Percentiles rank a stretch among this genome's conserved stretches.
phyloP scores from a whole-genome alignment of 1,284 basidiomycete species.

The Porphyrellus sp. region DNA sequence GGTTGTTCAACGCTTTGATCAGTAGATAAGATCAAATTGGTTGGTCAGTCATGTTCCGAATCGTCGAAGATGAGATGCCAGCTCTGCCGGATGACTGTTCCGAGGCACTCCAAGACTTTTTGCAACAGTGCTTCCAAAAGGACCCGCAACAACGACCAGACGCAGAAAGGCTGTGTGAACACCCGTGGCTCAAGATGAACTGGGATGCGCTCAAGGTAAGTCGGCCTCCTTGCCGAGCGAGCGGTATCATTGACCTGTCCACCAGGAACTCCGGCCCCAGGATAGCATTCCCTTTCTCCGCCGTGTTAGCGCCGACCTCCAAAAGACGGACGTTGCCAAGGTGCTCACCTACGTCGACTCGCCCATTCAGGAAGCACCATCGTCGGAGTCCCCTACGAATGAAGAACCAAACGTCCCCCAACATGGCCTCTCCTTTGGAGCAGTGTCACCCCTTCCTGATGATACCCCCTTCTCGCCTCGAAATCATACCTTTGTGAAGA shows the following conservation, averaged over 20 bases:
- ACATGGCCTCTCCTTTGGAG: conserved; percentile 40
- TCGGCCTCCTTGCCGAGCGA: conserved; percentile 1
- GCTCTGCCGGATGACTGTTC: conserved; percentile 81
- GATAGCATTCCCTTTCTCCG: conserved; percentile 93
- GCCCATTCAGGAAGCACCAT: conserved; percentile 42
- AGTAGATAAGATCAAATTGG: conserved; percentile 10
- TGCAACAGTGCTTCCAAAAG: conserved; percentile 85
- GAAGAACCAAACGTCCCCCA: conserved; percentile 29
- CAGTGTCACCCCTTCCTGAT: conserved; percentile 38
- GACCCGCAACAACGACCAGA: conserved; percentile 77
- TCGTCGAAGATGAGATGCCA: conserved; percentile 89
- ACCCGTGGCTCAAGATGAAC: conserved; percentile 83
- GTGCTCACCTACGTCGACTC: conserved; percentile 54
- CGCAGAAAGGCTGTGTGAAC: conserved; percentile 82
- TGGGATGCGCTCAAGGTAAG: conserved; percentile 74
- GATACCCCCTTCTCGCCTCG: conserved; percentile 53
- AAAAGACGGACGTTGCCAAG: conserved; percentile 63
- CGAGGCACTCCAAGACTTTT: conserved; percentile 70
- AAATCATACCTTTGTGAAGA: conserved; percentile 86
- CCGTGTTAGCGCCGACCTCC: conserved; percentile 82
- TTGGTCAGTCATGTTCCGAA: conserved; percentile 83
- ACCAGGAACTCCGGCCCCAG: conserved; percentile 77
- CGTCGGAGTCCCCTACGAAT: conserved; percentile 35
- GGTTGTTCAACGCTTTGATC: not conserved
- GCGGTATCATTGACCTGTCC: conserved; percentile 8